phyloP scores from a whole-genome alignment of 1,284 basidiomycete genomes.

The Pseudozyma thailandica region DNA sequence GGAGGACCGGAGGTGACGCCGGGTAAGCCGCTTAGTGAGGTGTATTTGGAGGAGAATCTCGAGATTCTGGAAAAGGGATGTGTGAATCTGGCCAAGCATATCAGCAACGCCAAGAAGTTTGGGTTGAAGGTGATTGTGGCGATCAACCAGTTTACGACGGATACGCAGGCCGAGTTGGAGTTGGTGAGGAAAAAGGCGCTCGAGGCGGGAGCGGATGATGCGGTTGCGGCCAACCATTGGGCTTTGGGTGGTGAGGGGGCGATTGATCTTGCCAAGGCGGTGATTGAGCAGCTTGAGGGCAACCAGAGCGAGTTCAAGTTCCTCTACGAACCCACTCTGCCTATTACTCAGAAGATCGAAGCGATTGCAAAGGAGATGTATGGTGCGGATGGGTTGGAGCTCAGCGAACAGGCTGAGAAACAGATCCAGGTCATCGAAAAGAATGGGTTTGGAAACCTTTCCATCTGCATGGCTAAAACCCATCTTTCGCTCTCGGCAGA shows the following conservation, averaged over 20 bases:
- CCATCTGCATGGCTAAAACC: conserved; percentile 98
- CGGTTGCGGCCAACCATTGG: conserved; percentile 92
- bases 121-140: conserved; percentile 96
- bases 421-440: conserved; percentile 91
- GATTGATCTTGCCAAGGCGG: conserved; percentile 59
- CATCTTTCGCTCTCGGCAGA: conserved; percentile 69
- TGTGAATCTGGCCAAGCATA: conserved; percentile 92
- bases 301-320: conserved; percentile 60
- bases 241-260: conserved; percentile 64
- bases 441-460: conserved; percentile 79
- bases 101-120: conserved; percentile 94
- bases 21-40: conserved; percentile 91
- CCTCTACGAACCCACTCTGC: conserved; percentile 62
- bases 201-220: conserved; percentile 89
- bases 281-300: conserved; percentile 61
- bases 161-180: conserved; percentile 88
- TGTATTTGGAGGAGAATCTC: conserved; percentile 93
- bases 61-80: conserved; percentile 90
- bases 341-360: conserved; percentile 64
- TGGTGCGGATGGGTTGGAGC: conserved; percentile 67
- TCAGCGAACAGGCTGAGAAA: conserved; percentile 77
- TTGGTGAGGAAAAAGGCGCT: conserved; percentile 84
- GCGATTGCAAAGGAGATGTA: conserved; percentile 66
- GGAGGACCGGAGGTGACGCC: conserved; percentile 97
- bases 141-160: conserved; percentile 92